Percentiles rank a stretch among this genome's conserved stretches.
These are phyloP conservation scores for Aspergillus leporis DNA, from an alignment of 495 filamentous ascomycete species.

Conservation along the genomic window DNA sequence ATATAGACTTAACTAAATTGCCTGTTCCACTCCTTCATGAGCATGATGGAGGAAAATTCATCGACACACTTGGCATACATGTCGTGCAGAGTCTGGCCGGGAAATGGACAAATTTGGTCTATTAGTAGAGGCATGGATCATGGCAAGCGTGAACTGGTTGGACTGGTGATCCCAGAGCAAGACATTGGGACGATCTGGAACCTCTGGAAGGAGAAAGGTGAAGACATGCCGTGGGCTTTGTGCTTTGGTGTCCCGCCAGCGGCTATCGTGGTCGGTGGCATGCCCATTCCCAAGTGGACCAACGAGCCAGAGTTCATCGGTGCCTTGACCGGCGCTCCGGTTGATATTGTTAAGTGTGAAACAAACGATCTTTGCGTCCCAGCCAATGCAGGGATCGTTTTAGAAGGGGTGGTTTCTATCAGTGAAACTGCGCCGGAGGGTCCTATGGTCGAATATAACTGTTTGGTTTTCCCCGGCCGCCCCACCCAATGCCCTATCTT, in stretches of 20 bases:
- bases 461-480: conserved; percentile 38
- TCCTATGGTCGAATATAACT: conserved; percentile 42
- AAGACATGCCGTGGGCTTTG: conserved; percentile 40
- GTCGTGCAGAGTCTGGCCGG: conserved; percentile 38
- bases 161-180: conserved; percentile 33
- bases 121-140: conserved; percentile 43
- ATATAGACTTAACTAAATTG: conserved; percentile 37
- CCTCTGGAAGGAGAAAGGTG: conserved; percentile 38
- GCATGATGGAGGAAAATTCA: conserved; percentile 41
- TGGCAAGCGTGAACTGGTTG: conserved; percentile 31
- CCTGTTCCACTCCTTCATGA: conserved; percentile 36
- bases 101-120: conserved; percentile 45
- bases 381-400: conserved; percentile 40
- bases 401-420: conserved; percentile 41
- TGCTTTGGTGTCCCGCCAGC: conserved; percentile 42
- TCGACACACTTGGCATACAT: conserved; percentile 43
- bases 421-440: conserved; percentile 35
- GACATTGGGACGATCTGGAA: conserved; percentile 38
- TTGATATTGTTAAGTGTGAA: conserved; percentile 45
- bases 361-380: conserved; percentile 41
- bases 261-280: conserved; percentile 40
- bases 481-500: conserved; percentile 26
- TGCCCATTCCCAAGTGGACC: conserved; percentile 40
- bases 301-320: conserved; percentile 40
- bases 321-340: conserved; percentile 33